phyloP scores from a whole-genome alignment of 495 filamentous ascomycete genomes.

The Lindgomyces ingoldianus region DNA sequence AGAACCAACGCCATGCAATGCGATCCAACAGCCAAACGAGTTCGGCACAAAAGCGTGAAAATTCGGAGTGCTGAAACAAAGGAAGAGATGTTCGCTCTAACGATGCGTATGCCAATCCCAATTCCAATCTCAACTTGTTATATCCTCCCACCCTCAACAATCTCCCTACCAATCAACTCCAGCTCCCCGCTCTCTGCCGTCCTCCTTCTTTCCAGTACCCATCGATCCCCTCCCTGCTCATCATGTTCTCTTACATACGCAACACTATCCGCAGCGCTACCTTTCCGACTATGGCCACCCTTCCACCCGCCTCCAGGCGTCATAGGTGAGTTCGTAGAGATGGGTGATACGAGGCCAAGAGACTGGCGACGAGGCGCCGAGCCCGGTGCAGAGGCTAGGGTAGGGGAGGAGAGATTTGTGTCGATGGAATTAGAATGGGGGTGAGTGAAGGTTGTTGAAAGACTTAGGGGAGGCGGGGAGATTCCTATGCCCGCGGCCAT shows the following conservation, averaged over 20 bases:
- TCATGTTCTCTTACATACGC: constrained; percentile 46
- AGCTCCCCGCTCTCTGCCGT: constrained; percentile 47
- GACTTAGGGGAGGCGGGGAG: constrained; percentile 21
- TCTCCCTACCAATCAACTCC: constrained; percentile 45
- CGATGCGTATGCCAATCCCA: not conserved
- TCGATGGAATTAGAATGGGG: not conserved
- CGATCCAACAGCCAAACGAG: not conserved
- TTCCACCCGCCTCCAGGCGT: constrained; percentile 29
- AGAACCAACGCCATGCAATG: not conserved
- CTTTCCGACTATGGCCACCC: constrained; percentile 41
- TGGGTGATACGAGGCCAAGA: constrained; percentile 25
- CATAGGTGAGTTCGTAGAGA: constrained; percentile 25
- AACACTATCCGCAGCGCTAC: constrained; percentile 45
- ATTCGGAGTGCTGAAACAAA: not conserved
- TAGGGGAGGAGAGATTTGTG: constrained; percentile 17
- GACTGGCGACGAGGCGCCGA: constrained; percentile 14
- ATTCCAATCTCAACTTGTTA: constrained; percentile 18
- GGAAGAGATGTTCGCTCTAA: not conserved
- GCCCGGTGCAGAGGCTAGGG: not conserved
- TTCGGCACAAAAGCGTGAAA: not conserved
- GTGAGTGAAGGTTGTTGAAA: constrained; percentile 20
- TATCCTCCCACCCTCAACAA: constrained; percentile 49
- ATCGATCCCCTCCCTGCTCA: constrained; percentile 39
- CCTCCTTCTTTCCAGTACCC: constrained; percentile 48
- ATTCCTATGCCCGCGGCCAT: not conserved